Evolutionary conservation across 176 grass and related monocot genomes (phyloP).

Genomic region (Otatea glauca): DNA sequence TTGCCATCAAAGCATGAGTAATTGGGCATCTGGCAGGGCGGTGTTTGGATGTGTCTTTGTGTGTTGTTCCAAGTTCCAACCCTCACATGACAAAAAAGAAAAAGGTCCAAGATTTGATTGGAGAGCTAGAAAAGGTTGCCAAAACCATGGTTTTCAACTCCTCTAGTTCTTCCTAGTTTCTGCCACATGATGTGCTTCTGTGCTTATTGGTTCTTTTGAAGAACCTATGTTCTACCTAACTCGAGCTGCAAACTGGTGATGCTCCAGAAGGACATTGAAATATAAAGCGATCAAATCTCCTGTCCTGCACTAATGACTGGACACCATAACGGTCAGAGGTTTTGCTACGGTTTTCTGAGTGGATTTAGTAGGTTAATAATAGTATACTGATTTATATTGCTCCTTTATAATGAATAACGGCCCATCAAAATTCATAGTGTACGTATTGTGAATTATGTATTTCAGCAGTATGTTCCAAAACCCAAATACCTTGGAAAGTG

Average conservation of each 20-base stretch:
- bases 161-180: conserved; percentile 16
- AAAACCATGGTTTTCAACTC: conserved; percentile 22
- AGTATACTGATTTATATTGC: background rate
- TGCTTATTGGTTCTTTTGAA: conserved; percentile 1
- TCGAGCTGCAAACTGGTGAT: background rate
- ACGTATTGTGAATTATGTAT: background rate
- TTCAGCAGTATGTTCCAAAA: background rate
- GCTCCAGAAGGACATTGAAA: conserved; percentile 14
- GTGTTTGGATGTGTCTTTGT: background rate
- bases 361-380: background rate
- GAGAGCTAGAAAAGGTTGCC: background rate
- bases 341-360: conserved; percentile 2
- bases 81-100: background rate
- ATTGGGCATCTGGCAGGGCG: background rate
- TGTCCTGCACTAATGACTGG: background rate
- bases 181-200: background rate
- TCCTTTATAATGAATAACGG: background rate
- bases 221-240: background rate
- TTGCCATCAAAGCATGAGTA: conserved; percentile 1
- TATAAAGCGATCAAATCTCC: background rate
- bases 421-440: conserved; percentile 16
- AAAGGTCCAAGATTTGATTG: background rate
- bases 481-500: background rate
- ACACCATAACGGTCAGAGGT: background rate
- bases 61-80: background rate